These are phyloP conservation scores for Hysterangium stoloniferum DNA, from an alignment of 768 basidiomycete species.

Conservation along the genomic window DNA sequence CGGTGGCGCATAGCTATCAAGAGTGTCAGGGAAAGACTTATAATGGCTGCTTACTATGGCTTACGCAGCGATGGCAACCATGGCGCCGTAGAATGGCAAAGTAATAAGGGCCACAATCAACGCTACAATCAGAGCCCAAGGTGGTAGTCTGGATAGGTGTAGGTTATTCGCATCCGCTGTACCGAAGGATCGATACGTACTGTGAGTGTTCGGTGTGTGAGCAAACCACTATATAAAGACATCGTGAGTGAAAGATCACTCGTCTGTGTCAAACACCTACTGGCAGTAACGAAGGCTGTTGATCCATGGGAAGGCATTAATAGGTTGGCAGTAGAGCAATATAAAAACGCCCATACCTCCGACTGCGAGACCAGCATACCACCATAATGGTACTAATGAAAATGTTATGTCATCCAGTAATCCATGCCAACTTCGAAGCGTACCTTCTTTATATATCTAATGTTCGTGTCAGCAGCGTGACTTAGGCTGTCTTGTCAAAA, in stretches of 20 bases:
- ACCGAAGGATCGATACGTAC: not conserved
- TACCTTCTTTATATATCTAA: constrained; percentile 4
- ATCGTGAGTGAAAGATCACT: not conserved
- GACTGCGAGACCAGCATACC: constrained; percentile 4
- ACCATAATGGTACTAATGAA: constrained; percentile 4
- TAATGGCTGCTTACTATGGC: not conserved
- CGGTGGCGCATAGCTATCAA: constrained; percentile 2
- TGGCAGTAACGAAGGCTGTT: constrained; percentile 5
- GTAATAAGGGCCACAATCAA: not conserved
- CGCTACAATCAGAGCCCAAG: constrained; percentile 7
- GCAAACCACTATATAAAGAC: constrained; percentile 4
- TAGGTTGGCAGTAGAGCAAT: not conserved
- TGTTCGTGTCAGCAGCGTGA: not conserved
- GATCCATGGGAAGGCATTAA: not conserved
- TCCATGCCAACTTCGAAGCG: too few relatives aligned
- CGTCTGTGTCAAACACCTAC: not conserved
- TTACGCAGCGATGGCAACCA: constrained; percentile 5
- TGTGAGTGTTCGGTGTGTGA: constrained; percentile 8
- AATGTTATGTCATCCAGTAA: not conserved
- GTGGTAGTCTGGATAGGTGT: not conserved
- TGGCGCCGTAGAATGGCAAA: constrained; percentile 10
- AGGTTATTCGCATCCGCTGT: not conserved
- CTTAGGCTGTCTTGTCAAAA: not conserved
- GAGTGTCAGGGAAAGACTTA: not conserved
- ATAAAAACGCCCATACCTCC: not conserved